phyloP scores from a whole-genome alignment of 768 basidiomycete species.

The Trametopsis cervina region DNA sequence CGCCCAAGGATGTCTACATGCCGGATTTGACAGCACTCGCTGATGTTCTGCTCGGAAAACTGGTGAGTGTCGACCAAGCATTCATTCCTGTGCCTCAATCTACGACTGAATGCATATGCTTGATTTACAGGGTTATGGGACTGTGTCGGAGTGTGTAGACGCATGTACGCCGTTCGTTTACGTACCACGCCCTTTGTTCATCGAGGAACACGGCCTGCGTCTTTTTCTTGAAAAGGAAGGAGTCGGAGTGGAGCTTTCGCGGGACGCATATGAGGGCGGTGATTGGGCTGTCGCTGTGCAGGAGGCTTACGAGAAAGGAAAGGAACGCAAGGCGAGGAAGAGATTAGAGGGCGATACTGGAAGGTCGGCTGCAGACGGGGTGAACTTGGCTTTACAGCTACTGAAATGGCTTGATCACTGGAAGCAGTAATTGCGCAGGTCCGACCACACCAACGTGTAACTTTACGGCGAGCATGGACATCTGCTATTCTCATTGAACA shows the following conservation, averaged over 20 bases:
- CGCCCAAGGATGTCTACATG: slow-evolving; percentile 75
- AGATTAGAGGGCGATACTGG: slow-evolving; percentile 37
- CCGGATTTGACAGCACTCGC: slow-evolving; percentile 70
- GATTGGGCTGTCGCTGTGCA: slow-evolving; percentile 58
- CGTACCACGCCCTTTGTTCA: slow-evolving; percentile 72
- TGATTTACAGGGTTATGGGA: slow-evolving; percentile 62
- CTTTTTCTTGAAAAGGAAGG: slow-evolving; percentile 35
- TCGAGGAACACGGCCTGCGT: slow-evolving; percentile 74
- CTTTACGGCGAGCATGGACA: not conserved
- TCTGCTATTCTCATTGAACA: no score
- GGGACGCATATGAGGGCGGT: slow-evolving; percentile 57
- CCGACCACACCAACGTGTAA: not conserved
- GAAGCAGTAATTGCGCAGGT: no score
- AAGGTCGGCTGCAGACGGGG: slow-evolving; percentile 34
- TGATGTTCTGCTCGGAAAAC: slow-evolving; percentile 72
- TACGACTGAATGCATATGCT: not conserved
- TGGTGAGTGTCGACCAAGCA: slow-evolving; percentile 37
- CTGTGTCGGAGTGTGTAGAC: slow-evolving; percentile 74
- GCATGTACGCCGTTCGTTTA: slow-evolving; percentile 74
- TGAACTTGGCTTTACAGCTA: slow-evolving; percentile 39
- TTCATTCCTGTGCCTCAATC: not conserved
- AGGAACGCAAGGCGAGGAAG: slow-evolving; percentile 39
- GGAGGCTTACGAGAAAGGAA: slow-evolving; percentile 51
- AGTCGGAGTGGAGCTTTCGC: slow-evolving; percentile 31
- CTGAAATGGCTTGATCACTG: slow-evolving; percentile 42